A percentile compares a stretch with the other conserved stretches of the same genome.
Conservation (phyloP, 2,329 filamentous ascomycete genomes). For the Teratosphaeria zuluensis region DNA sequence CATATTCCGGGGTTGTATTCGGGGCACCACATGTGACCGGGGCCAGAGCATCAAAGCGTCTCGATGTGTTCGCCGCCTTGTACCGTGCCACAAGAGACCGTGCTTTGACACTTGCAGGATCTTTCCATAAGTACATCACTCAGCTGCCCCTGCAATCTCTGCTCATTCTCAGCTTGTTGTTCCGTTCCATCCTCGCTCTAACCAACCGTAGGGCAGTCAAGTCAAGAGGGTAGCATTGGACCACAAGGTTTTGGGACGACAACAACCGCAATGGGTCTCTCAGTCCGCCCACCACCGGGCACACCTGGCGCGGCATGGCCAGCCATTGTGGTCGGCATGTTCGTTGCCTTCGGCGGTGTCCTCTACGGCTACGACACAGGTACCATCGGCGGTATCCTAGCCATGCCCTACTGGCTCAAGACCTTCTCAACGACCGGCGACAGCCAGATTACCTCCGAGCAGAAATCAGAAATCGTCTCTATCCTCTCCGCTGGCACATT, state of each 20-base stretch:
- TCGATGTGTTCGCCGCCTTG: background rate
- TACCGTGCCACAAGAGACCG: background rate
- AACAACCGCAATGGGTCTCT: slow-evolving; percentile 30
- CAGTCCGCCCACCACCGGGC: slow-evolving; percentile 37
- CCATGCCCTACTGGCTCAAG: slow-evolving; percentile 32
- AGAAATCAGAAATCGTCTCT: slow-evolving; percentile 67
- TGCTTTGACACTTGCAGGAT: background rate
- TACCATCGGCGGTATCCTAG: slow-evolving; percentile 33
- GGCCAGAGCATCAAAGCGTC: background rate
- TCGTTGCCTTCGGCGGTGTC: slow-evolving; percentile 31
- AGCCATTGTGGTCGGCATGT: slow-evolving; percentile 36
- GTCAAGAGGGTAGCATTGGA: background rate
- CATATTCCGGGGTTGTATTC: background rate
- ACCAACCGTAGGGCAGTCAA: background rate
- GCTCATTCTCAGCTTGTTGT: background rate
- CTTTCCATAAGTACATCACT: background rate
- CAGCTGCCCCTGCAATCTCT: background rate
- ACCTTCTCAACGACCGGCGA: slow-evolving; percentile 26
- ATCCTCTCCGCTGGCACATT: slow-evolving; percentile 77
- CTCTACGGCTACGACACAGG: slow-evolving; percentile 27
- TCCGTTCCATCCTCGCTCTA: background rate
- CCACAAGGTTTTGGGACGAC: background rate
- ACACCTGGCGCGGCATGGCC: slow-evolving; percentile 37
- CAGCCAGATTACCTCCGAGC: slow-evolving; percentile 34
- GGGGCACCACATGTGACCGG: background rate